These are phyloP conservation scores for Wallemia mellicola DNA, from an alignment of 1,284 basidiomycete species.

Conservation along the genomic window DNA sequence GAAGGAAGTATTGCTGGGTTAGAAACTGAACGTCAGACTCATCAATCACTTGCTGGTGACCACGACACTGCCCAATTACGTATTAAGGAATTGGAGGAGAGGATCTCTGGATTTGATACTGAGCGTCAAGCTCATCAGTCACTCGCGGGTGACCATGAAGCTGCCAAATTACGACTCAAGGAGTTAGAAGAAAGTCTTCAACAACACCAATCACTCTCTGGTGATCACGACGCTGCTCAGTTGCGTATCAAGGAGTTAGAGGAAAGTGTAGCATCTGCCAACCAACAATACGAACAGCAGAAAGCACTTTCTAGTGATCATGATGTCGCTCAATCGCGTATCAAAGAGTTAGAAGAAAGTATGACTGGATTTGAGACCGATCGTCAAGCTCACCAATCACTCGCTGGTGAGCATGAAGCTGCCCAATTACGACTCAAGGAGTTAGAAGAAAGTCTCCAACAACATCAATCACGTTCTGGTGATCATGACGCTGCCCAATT, in stretches of 20 bases:
- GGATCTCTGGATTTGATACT: too few relatives aligned
- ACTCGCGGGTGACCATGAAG: not conserved
- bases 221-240: not conserved
- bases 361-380: not conserved
- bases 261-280: not conserved
- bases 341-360: not conserved
- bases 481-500: not conserved
- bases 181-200: not conserved
- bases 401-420: not conserved
- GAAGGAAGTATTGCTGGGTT: not conserved
- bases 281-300: not conserved
- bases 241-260: not conserved
- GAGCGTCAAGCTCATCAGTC: too few relatives aligned
- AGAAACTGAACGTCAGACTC: too few relatives aligned
- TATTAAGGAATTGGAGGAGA: not conserved
- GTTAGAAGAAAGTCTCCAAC: not conserved
- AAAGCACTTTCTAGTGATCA: not conserved
- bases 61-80: not conserved
- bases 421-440: not conserved
- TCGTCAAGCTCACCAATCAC: not conserved
- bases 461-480: not conserved
- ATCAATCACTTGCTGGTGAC: not conserved
- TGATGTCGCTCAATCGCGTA: not conserved
- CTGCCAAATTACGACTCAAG: not conserved
- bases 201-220: not conserved